Base-by-base conservation (phyloP, 2,329 filamentous ascomycete genomes). In the Ophiocordyceps australis region DNA sequence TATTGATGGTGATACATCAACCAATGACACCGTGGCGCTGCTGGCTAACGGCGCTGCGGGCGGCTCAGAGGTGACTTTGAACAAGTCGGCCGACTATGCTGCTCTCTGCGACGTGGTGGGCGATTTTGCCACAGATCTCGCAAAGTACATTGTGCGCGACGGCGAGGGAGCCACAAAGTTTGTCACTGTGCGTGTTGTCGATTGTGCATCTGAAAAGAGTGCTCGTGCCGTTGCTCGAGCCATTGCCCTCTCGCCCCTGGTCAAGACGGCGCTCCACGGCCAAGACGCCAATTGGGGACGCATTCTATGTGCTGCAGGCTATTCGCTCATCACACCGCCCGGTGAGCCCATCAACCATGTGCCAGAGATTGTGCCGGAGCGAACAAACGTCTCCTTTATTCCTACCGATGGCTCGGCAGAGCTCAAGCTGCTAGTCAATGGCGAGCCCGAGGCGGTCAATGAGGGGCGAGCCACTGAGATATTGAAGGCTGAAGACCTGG, bases 241-340 rank as follows among this genome's bases (percentile, higher is more conserved):
- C 24, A 94, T 98, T 45, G 85, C 89, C 11, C 72, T 76, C 26
- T 93, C 83, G 1, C 82, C 89, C 7, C 69, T 98, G 9, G 89
- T 98, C 39, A 98, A 98, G 62, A 98, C 89, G 0, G 89, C 89
- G 0, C 62, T 98, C 21, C 98, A 98, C 51, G 89, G 89, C 36
- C 82, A 83, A 48, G 89, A 98, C 47, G 89, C 89, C 12, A 98
- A 98, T 59, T 98, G 89, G 89, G 89, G 89, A 18, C 82, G 89
- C 28, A 92, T 98, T 34, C 65, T 95, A 16, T 95, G 89, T 49
- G 86, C 89, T 1, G 83, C 85, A 5, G 89, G 89, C 4, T 95
- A 95, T 46, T 60, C 70, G 10, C 54, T 71, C 24, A 60, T 74
- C 33, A 65, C 62, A 3, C 65, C 68, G 36, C 68, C 65, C 1